Base-by-base conservation (phyloP, 768 basidiomycete genomes). In the Cystofilobasidium capitatum region DNA sequence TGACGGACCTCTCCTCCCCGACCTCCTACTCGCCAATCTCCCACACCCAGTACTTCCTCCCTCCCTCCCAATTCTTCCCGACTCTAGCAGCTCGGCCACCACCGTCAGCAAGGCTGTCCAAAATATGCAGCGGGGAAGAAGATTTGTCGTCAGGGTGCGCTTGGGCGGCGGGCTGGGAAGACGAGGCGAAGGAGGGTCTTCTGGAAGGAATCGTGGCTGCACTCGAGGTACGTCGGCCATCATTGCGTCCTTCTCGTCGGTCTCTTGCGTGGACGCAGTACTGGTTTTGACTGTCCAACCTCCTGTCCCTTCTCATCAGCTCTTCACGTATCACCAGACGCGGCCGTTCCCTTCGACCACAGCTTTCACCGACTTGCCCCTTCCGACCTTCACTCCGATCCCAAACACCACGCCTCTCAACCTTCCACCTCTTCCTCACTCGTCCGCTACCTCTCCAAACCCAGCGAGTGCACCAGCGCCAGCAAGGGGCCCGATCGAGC, bases 371-470 rank as follows among this genome's bases (percentile, higher is more conserved):
- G 39, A 61, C 40, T 29, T 61, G 29, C 59, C 39, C 12, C 39
- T 55, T 26, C 51, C 51, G 29, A 55, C 51, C 51, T 55, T 55
- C 31, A 55, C 51, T 17, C 51, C 51, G 51, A 55, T 55, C 31
- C 51, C 51, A 6, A 55, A 55, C 51, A 55, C 51, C 7, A 55
- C 51, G 26, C 51, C 51, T 6, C 29, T 55, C 8, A 55, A 55
- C 22, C 40, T 42, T 9, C 59, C 59, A 26, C 44, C 44, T 16
- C n/a, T 45, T 5, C 59, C 44, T 1, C 14, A 35, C 1, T 61
- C 59, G n/a, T 22, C 59, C 2, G 39, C 59, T 17, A 20, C 39
- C 31, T 61, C 59, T 36, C 59, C 59, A 1, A 36, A 60, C 37
- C 35, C 58, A 24, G 58, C 17, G 13, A 10, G 58, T 3, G 35